Percentiles rank a stretch among this genome's conserved stretches.
Evolutionary conservation across 768 basidiomycete species (phyloP).

Genomic region (Suillus sp.): DNA sequence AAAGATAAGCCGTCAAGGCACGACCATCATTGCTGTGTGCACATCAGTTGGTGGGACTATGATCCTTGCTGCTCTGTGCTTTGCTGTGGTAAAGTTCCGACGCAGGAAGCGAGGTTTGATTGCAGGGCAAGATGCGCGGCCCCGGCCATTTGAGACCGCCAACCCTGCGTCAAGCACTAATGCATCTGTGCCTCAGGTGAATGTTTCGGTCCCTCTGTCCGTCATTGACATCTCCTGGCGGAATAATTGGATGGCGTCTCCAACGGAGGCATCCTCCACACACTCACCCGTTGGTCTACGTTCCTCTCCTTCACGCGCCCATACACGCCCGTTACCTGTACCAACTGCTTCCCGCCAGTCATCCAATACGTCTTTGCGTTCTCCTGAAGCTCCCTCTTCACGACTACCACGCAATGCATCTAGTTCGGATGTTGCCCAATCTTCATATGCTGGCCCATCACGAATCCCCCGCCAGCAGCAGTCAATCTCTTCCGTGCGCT

Average conservation of each 20-base stretch:
- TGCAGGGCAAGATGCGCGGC: conserved; percentile 27
- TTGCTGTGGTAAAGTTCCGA: conserved; percentile 22
- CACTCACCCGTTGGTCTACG: neutral
- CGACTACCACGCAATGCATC: conserved; percentile 9
- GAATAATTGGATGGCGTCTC: conserved; percentile 6
- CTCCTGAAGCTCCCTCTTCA: conserved; percentile 6
- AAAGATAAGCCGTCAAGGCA: conserved; percentile 11
- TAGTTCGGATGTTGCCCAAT: neutral
- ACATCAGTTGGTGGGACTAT: conserved; percentile 25
- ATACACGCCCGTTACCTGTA: neutral
- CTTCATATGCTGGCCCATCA: conserved; percentile 5
- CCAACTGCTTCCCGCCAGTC: conserved; percentile 8
- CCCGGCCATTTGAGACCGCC: conserved; percentile 26
- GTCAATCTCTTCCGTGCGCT: conserved; percentile 11
- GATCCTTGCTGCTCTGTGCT: conserved; percentile 18
- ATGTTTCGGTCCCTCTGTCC: conserved; percentile 4
- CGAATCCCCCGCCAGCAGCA: neutral
- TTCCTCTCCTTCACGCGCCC: conserved; percentile 4
- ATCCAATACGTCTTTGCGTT: conserved; percentile 10
- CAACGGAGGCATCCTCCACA: conserved; percentile 7
- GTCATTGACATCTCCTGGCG: conserved; percentile 12
- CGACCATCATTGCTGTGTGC: conserved; percentile 21
- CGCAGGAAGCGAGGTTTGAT: conserved; percentile 18
- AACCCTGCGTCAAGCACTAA: conserved; percentile 17
- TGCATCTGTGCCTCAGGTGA: neutral